Percentiles rank a stretch among this genome's conserved stretches.
Conservation (phyloP, 768 basidiomycete species). For the Daedalea quercina region DNA sequence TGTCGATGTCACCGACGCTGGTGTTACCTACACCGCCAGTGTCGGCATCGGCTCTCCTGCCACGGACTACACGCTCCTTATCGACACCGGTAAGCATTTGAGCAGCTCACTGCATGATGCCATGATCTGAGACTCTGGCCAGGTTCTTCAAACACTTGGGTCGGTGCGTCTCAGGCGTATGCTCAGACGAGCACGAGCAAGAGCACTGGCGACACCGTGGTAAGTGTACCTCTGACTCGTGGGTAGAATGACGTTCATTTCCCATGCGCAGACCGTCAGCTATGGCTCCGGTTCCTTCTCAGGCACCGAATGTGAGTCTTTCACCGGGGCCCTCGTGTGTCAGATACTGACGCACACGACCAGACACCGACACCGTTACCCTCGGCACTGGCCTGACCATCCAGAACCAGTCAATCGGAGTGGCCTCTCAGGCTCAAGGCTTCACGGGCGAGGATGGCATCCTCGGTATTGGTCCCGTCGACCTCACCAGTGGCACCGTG, state of each 20-base stretch:
- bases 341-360: no score
- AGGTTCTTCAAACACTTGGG: constrained; percentile 50
- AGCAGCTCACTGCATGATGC: no score
- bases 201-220: constrained; percentile 29
- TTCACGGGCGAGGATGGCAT: constrained; percentile 47
- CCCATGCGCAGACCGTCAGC: constrained; percentile 33
- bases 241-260: background rate
- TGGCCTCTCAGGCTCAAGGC: constrained; percentile 35
- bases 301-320: constrained; percentile 43
- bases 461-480: constrained; percentile 46
- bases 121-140: constrained; percentile 1
- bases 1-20: constrained; percentile 53
- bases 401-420: constrained; percentile 41
- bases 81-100: constrained; percentile 41
- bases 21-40: constrained; percentile 46
- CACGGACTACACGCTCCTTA: constrained; percentile 44
- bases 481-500: constrained; percentile 42
- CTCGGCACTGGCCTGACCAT: constrained; percentile 35
- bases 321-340: no score
- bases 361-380: constrained; percentile 43
- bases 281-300: constrained; percentile 51
- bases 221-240: constrained; percentile 21
- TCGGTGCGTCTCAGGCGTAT: constrained; percentile 45
- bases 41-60: constrained; percentile 48
- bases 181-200: constrained; percentile 38